These are phyloP conservation scores for Pseudisothecium myosuroides DNA, from an alignment of 225 moss, liverwort and hornwort genomes.

Conservation along the genomic window DNA sequence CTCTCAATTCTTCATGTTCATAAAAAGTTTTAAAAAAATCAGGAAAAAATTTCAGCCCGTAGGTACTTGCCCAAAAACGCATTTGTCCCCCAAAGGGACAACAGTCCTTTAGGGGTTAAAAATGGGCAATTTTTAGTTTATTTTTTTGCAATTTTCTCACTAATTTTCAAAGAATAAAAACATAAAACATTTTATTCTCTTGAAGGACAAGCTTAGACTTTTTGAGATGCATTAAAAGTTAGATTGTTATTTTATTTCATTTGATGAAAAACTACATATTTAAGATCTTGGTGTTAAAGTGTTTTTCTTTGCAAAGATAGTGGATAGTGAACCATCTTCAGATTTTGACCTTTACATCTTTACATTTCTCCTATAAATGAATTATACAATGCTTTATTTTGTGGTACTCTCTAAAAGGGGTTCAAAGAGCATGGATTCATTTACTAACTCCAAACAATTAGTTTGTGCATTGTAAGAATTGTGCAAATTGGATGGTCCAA, in stretches of 20 bases:
- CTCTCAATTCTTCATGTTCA: too few relatives aligned
- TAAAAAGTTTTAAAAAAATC: too few relatives aligned
- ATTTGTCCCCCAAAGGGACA: too few relatives aligned
- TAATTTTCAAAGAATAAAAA: neutral
- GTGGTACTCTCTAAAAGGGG: neutral
- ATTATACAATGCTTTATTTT: neutral
- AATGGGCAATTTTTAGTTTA: neutral
- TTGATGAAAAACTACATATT: neutral
- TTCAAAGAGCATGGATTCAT: neutral
- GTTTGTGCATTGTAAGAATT: neutral
- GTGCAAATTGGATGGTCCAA: neutral
- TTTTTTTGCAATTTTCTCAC: neutral
- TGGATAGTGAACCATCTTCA: accelerated
- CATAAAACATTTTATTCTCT: neutral
- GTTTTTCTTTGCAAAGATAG: accelerated
- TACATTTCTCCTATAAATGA: neutral
- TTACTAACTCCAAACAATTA: neutral
- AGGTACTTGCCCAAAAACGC: too few relatives aligned
- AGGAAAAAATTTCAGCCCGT: too few relatives aligned
- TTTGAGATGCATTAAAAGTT: neutral
- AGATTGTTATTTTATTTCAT: neutral
- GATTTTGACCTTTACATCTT: neutral
- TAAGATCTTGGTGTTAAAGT: neutral
- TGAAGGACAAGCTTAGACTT: neutral
- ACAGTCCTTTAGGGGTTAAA: too few relatives aligned